Evolutionary conservation across 2,329 filamentous ascomycete species (phyloP), one percentile per base, ranked within the genome.

Genomic region (Xylaria digitata): DNA sequence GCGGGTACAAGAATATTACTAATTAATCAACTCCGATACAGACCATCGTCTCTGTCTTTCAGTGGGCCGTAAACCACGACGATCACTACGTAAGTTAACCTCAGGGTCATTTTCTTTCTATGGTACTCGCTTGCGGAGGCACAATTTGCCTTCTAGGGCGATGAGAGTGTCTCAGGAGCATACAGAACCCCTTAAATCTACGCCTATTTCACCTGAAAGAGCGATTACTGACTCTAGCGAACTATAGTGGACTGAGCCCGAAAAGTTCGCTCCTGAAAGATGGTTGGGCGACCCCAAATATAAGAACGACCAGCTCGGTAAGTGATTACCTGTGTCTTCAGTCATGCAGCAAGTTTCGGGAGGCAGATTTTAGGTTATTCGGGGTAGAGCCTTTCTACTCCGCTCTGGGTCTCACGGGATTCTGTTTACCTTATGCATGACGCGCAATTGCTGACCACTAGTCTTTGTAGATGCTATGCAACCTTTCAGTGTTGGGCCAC

Each of bases 231-330:
- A 37, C 34, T 37, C 34, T 37, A 37, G 34, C 34, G 34, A 37
- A 8, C 34, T 37, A 37, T 37, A 37, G 34, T 84, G 81, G 73
- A 76, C 72, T 2, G 76, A 80, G 2, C 78, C 82, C 0, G 21
- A 74, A 37, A 67, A 55, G 0, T 84, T 80, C 68, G 74, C 73
- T 19, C 82, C 82, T 0, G 80, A 82, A 63, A 76, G 82, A 0
- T 82, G 77, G 75, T 52, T 81, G 26, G 66, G 61, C 2, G 66
- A 74, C 19, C 56, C 71, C 1, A 64, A 63, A 2, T 82, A 77
- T 65, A 68, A 69, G 23, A 61, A 64, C 17, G 81, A 82, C 57
- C 73, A 69, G 11, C 70, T 75, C n/a, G 75, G 68, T 70, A 58
- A 63, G 68, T 57, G 4, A 23, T 26, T 30, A 9, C 32, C 2